Conservation (phyloP, 805 yeast genomes). For the Wickerhamiella spandovensis region DNA sequence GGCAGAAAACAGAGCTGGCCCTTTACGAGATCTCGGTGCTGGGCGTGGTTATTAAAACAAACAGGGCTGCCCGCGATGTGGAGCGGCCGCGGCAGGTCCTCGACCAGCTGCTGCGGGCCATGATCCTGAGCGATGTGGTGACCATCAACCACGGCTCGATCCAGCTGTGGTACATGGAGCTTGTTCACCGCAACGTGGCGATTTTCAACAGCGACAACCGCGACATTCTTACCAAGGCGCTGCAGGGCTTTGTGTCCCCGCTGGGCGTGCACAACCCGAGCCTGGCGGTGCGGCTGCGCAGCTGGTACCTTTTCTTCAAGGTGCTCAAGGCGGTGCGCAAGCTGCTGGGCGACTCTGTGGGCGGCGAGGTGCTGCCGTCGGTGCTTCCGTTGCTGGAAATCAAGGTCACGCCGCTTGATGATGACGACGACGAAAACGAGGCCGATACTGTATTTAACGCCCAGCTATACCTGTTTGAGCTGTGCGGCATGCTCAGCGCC, state of each 20-base stretch:
- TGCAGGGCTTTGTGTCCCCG: slow-evolving; percentile 67
- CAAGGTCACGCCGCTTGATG: slow-evolving; percentile 23
- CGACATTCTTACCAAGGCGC: slow-evolving; percentile 37
- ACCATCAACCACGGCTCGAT: slow-evolving; percentile 57
- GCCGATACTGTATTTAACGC: slow-evolving; percentile 50
- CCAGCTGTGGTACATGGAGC: slow-evolving; percentile 71
- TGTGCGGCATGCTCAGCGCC: slow-evolving; percentile 65
- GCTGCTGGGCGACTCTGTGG: slow-evolving; percentile 31
- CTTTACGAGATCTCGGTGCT: slow-evolving; percentile 66
- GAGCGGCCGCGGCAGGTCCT: slow-evolving; percentile 52
- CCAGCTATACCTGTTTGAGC: slow-evolving; percentile 74
- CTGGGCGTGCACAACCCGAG: slow-evolving; percentile 67
- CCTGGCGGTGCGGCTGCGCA: slow-evolving; percentile 64
- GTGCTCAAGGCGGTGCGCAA: slow-evolving; percentile 70
- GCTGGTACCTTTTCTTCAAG: slow-evolving; percentile 83
- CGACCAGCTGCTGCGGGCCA: slow-evolving; percentile 38
- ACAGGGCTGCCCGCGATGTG: slow-evolving; percentile 43
- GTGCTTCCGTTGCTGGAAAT: slow-evolving; percentile 48
- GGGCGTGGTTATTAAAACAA: slow-evolving; percentile 55
- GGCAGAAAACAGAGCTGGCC: slow-evolving; percentile 83
- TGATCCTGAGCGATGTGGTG: slow-evolving; percentile 10
- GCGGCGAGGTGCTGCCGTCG: slow-evolving; percentile 46
- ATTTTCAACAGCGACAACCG: slow-evolving; percentile 35
- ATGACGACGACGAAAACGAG: slow-evolving; percentile 39
- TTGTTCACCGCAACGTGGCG: slow-evolving; percentile 64